Percentiles rank a stretch among this genome's conserved stretches.
These are phyloP conservation scores for Arxiozyma slooffiae DNA, from an alignment of 1,139 yeast species.

Conservation along the genomic window DNA sequence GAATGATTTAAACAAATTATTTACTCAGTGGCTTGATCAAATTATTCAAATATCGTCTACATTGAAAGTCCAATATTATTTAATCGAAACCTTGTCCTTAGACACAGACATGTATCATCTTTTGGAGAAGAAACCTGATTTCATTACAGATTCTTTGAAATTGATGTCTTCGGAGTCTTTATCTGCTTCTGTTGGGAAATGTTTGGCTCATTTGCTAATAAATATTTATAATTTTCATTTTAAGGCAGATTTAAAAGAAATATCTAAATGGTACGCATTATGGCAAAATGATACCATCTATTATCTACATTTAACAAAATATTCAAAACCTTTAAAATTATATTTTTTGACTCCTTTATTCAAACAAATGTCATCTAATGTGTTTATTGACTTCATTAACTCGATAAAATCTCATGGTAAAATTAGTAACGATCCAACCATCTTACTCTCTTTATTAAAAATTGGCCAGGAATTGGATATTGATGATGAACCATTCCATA, in stretches of 20 bases:
- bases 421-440: constrained; percentile 28
- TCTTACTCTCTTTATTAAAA: constrained; percentile 47
- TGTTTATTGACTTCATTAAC: constrained; percentile 36
- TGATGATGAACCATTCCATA: constrained; percentile 42
- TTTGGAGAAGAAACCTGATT: constrained; percentile 36
- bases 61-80: constrained; percentile 50
- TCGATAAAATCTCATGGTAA: constrained; percentile 13
- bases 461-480: constrained; percentile 55
- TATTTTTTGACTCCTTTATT: constrained; percentile 59
- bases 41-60: constrained; percentile 39
- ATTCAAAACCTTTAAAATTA: constrained; percentile 43
- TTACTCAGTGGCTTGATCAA: constrained; percentile 38
- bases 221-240: constrained; percentile 29
- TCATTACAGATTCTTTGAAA: constrained; percentile 39
- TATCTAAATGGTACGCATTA: constrained; percentile 39
- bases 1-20: constrained; percentile 20
- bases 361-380: constrained; percentile 36
- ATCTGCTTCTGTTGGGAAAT: constrained; percentile 60
- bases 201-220: constrained; percentile 41
- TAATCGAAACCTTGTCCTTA: constrained; percentile 47
- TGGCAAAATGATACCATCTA: constrained; percentile 42
- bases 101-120: constrained; percentile 38
- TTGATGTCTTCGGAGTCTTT: constrained; percentile 49
- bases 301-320: constrained; percentile 27
- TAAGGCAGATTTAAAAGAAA: constrained; percentile 12